Evolutionary conservation across 1,139 yeast species (phyloP).

Genomic region (Lodderomyces elongisporus): DNA sequence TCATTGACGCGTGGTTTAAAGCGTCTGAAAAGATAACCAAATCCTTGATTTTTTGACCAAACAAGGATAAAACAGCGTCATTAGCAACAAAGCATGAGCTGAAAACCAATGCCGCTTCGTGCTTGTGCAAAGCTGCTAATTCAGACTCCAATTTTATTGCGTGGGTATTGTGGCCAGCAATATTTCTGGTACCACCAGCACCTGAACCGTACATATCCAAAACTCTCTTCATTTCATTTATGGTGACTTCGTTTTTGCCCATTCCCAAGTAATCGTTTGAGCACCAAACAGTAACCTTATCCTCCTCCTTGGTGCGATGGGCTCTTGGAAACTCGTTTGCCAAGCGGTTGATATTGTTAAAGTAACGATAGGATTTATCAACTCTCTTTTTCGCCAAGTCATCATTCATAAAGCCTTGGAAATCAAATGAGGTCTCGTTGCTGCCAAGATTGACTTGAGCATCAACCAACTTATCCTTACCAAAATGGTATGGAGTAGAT

Average conservation of each 20-base stretch:
- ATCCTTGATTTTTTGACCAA: slow-evolving; percentile 87
- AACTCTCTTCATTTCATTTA: slow-evolving; percentile 72
- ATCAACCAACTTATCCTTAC: slow-evolving; percentile 25
- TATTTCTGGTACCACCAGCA: slow-evolving; percentile 98
- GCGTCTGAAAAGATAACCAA: slow-evolving; percentile 91
- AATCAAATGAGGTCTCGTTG: slow-evolving; percentile 54
- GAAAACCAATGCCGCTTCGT: slow-evolving; percentile 91
- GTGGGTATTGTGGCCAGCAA: slow-evolving; percentile 93
- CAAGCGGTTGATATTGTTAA: slow-evolving; percentile 93
- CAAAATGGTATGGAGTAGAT: slow-evolving; percentile 31
- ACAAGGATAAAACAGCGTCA: slow-evolving; percentile 88
- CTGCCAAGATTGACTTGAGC: slow-evolving; percentile 29
- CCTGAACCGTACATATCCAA: slow-evolving; percentile 94
- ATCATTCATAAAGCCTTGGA: slow-evolving; percentile 53
- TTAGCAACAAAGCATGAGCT: slow-evolving; percentile 96
- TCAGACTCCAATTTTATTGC: slow-evolving; percentile 84
- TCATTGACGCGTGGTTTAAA: slow-evolving; percentile 96
- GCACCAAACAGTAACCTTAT: slow-evolving; percentile 97
- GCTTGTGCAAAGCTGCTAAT: slow-evolving; percentile 85
- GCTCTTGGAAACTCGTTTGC: slow-evolving; percentile 93
- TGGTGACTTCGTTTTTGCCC: slow-evolving; percentile 74
- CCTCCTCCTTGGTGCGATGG: slow-evolving; percentile 67
- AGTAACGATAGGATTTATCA: slow-evolving; percentile 91
- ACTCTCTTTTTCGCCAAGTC: slow-evolving; percentile 70
- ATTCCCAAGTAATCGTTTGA: slow-evolving; percentile 95